Base-by-base conservation (phyloP, 2,329 filamentous ascomycete genomes). In the Amauroascus niger region DNA sequence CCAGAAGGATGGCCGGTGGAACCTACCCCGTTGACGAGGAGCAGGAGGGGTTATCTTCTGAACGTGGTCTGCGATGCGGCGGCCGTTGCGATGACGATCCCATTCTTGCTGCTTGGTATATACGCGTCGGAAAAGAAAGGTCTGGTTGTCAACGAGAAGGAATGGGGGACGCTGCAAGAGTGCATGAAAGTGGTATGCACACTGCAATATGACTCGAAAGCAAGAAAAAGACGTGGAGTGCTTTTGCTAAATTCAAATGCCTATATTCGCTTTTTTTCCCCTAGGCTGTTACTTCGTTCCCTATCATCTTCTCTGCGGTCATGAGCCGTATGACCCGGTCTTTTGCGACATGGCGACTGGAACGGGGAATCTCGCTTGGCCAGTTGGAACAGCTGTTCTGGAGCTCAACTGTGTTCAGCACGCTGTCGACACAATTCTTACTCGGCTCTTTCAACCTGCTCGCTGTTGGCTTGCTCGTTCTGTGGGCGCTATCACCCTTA, bases 301-400 rank as follows among this genome's bases (percentile, higher is more conserved):
- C 55, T 1, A 55, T 57, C 11, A 33, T 55, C 5, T 57, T 57
- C 40, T 44, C 55, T 11, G 55, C 55, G 8, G 49, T 55, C 3
- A 57, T 55, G 48, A 48, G 55, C 6, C 55, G 55, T 7, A 44
- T 53, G 49, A 55, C 52, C 3, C 44, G 39, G 24, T 26, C 44
- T 32, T 28, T 53, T 47, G 52, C 52, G 28, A 49, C 44, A 40
- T 54, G 52, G 52, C 33, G 48, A 52, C 44, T 53, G 16, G 55
- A 57, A 28, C 47, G 52, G 11, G 55, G 52, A 20, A 41, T 49
- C n/a, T 18, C 24, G 6, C 39, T 57, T 8, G 55, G 55, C 7
- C 33, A 52, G 16, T 13, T 57, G 18, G 55, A 57, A 22, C 55
- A 57, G 20, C 28, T 57, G 2, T 44, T 57, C 18, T 46, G 48